A percentile compares a stretch with the other conserved stretches of the same genome.
Conservation (phyloP, 768 basidiomycete species). For the Tricholomella constricta region DNA sequence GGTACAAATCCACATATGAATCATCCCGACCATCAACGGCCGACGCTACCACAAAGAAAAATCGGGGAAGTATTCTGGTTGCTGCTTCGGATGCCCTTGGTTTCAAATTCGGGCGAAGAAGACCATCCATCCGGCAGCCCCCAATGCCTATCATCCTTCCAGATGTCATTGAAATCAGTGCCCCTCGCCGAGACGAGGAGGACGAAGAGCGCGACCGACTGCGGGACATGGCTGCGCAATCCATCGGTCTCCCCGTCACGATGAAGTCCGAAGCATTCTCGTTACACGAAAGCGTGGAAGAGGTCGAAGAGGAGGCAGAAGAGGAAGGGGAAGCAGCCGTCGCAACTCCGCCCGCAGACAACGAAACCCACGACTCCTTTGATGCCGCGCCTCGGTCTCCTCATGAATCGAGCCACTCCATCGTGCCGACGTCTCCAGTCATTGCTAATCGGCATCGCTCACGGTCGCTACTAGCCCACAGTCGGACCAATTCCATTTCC, state of each 20-base stretch:
- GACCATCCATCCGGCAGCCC: slow-evolving; percentile 36
- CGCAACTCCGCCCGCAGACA: slow-evolving; percentile 2
- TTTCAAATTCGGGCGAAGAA: slow-evolving; percentile 50
- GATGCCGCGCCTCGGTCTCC: slow-evolving; percentile 21
- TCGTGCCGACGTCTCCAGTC: slow-evolving; percentile 25
- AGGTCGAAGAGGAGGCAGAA: slow-evolving; percentile 36
- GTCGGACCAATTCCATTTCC: slow-evolving; percentile 39
- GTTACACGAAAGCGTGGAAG: slow-evolving; percentile 35
- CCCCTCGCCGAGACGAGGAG: slow-evolving; percentile 57
- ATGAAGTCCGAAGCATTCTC: slow-evolving; percentile 41
- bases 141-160: slow-evolving; percentile 53
- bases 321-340: slow-evolving; percentile 14
- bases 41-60: slow-evolving; percentile 30
- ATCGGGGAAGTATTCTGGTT: slow-evolving; percentile 48
- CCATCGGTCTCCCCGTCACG: slow-evolving; percentile 66
- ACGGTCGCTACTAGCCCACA: slow-evolving; percentile 39
- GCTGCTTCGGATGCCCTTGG: slow-evolving; percentile 56
- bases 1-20: slow-evolving; percentile 23
- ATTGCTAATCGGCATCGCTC: slow-evolving; percentile 36
- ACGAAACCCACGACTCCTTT: slow-evolving; percentile 11
- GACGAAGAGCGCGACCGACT: slow-evolving; percentile 75
- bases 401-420: slow-evolving; percentile 36
- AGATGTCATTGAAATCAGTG: slow-evolving; percentile 74
- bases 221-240: slow-evolving; percentile 73
- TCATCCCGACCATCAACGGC: slow-evolving; percentile 22